These are phyloP conservation scores for Tuber microsphaerosporum DNA, from an alignment of 495 filamentous ascomycete species.

Conservation along the genomic window DNA sequence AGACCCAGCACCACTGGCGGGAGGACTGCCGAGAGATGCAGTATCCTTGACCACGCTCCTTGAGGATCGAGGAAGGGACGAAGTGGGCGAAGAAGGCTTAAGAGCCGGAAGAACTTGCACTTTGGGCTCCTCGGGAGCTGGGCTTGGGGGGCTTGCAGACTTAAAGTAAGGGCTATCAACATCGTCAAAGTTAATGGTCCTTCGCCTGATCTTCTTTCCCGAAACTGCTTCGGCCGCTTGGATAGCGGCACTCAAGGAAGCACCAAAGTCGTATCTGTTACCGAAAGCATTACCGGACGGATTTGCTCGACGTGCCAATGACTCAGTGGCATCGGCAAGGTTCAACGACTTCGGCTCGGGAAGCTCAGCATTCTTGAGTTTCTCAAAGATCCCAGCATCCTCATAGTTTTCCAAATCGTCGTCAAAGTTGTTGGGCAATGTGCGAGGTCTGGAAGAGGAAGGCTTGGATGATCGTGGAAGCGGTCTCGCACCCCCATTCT, in stretches of 20 bases:
- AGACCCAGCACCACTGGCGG: conserved; percentile 41
- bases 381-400: conserved; percentile 42
- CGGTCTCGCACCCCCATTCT: conserved; percentile 48
- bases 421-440: conserved; percentile 58
- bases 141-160: conserved; percentile 27
- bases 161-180: conserved; percentile 39
- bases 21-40: conserved; percentile 28
- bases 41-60: conserved; percentile 28
- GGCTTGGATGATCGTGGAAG: conserved; percentile 47
- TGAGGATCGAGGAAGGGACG: conserved; percentile 17
- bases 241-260: conserved; percentile 79
- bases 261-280: conserved; percentile 87
- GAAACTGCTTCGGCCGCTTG: conserved; percentile 54
- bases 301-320: conserved; percentile 51
- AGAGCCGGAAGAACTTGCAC: conserved; percentile 19
- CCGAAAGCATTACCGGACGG: conserved; percentile 71
- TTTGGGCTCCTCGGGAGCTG: conserved; percentile 16
- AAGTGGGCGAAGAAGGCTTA: background rate
- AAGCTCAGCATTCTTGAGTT: conserved; percentile 18
- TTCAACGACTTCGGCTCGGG: conserved; percentile 27
- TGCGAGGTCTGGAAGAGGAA: conserved; percentile 52
- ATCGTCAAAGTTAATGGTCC: conserved; percentile 48
- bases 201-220: conserved; percentile 48
- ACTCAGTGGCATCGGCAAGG: conserved; percentile 44
- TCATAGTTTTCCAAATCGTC: conserved; percentile 57